Conservation (phyloP, 2,329 filamentous ascomycete genomes). For the Talaromyces verruculosus region DNA sequence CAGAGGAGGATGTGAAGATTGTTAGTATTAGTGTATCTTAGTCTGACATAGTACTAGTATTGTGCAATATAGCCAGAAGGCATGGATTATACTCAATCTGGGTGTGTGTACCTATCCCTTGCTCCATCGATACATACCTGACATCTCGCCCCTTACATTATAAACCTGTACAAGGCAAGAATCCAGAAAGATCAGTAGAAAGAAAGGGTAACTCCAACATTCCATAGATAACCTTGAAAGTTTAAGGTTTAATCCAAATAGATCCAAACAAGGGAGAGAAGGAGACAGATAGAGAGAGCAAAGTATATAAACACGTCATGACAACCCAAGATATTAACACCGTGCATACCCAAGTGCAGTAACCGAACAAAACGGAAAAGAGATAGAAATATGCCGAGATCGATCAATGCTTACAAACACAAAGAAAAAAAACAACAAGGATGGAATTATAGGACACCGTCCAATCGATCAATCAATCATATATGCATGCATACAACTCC, state of each 20-base stretch:
- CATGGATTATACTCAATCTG: not conserved
- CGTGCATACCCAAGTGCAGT: not conserved
- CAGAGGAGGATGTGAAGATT: constrained; percentile 96
- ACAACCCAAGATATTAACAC: not conserved
- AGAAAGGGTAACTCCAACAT: not conserved
- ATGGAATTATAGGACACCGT: not conserved
- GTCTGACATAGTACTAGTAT: not conserved
- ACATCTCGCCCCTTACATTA: not conserved
- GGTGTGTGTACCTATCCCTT: not conserved
- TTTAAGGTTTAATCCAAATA: not conserved
- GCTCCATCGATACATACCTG: not conserved
- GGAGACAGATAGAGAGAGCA: not conserved
- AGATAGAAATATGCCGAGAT: not conserved
- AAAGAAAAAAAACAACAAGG: not conserved
- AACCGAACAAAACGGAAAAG: not conserved
- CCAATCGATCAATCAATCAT: not conserved
- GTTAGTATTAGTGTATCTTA: constrained; percentile 66
- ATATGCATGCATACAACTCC: constrained; percentile 7
- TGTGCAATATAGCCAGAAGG: not conserved
- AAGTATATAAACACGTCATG: constrained; percentile 6
- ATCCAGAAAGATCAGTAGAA: not conserved
- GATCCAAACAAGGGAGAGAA: not conserved
- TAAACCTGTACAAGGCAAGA: not conserved
- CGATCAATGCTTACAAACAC: not conserved
- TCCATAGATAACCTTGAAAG: not conserved